Evolutionary conservation across 2,329 filamentous ascomycete genomes (phyloP).

Genomic region (Colletotrichum scovillei): DNA sequence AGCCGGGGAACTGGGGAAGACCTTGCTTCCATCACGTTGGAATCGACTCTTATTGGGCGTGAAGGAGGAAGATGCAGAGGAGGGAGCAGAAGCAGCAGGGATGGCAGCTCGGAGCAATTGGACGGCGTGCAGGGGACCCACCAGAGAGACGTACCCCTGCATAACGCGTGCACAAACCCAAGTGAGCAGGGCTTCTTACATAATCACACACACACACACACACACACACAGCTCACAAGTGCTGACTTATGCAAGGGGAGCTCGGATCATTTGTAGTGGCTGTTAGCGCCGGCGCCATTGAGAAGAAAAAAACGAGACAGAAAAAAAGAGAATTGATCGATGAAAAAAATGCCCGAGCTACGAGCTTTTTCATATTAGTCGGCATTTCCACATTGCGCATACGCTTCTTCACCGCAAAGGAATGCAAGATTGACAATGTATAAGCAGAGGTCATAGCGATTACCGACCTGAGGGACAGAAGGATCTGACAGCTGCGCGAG

Average conservation of each 20-base stretch:
- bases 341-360: neutral
- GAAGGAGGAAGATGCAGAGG: neutral
- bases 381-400: neutral
- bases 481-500: neutral
- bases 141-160: neutral
- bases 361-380: neutral
- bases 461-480: neutral
- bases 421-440: slow-evolving; percentile 17
- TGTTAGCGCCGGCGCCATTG: neutral
- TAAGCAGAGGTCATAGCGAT: neutral
- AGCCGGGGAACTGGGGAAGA: slow-evolving; percentile 12
- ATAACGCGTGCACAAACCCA: neutral
- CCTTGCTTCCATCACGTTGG: slow-evolving; percentile 24
- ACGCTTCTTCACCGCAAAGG: neutral
- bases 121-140: neutral
- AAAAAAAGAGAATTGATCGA: neutral
- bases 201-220: neutral
- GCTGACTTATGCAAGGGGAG: neutral
- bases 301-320: neutral
- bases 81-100: slow-evolving; percentile 9
- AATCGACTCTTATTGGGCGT: slow-evolving; percentile 13
- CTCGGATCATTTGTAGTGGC: neutral
- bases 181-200: neutral
- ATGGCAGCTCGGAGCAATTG: slow-evolving; percentile 23
- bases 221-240: neutral